A percentile compares a stretch with the other conserved stretches of the same genome.
phyloP scores from a whole-genome alignment of 768 basidiomycete species.

The Steccherinum ochraceum region DNA sequence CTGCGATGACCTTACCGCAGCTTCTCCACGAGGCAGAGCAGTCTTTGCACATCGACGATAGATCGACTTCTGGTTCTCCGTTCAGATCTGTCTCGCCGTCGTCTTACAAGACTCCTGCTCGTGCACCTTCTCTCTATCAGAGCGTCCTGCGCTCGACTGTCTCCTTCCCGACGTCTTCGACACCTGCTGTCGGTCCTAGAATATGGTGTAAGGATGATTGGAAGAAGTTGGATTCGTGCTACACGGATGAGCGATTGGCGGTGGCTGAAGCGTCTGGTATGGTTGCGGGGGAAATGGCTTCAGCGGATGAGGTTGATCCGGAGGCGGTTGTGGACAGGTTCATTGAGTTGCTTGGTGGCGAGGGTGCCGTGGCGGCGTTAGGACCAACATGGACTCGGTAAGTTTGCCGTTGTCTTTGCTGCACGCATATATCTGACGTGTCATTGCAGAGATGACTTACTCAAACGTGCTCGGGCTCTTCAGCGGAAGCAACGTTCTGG shows the following conservation, averaged over 20 bases:
- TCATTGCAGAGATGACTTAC: slow-evolving; percentile 40
- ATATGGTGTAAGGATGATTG: slow-evolving; percentile 74
- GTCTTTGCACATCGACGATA: slow-evolving; percentile 24
- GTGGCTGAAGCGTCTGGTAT: slow-evolving; percentile 29
- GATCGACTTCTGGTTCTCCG: slow-evolving; percentile 7
- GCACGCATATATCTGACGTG: slow-evolving; percentile 2
- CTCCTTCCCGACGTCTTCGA: background rate
- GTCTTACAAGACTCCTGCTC: slow-evolving; percentile 8
- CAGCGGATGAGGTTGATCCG: slow-evolving; percentile 45
- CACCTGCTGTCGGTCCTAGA: slow-evolving; percentile 11
- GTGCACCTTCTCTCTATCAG: slow-evolving; percentile 2
- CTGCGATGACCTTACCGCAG: slow-evolving; percentile 45
- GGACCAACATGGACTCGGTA: slow-evolving; percentile 57
- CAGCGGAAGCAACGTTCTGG: slow-evolving; percentile 55
- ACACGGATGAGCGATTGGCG: slow-evolving; percentile 62
- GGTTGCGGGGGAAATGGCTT: slow-evolving; percentile 35
- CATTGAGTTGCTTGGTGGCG: slow-evolving; percentile 38
- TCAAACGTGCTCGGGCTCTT: slow-evolving; percentile 47
- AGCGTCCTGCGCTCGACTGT: slow-evolving; percentile 1
- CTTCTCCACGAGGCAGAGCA: slow-evolving; percentile 54
- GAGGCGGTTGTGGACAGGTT: slow-evolving; percentile 61
- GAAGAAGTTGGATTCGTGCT: slow-evolving; percentile 74
- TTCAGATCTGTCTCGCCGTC: background rate
- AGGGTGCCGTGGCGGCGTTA: slow-evolving; percentile 28
- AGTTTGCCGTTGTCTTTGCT: slow-evolving; percentile 16